phyloP scores from a whole-genome alignment of 2,329 filamentous ascomycete species.

The Conoideocrella luteorostrata region DNA sequence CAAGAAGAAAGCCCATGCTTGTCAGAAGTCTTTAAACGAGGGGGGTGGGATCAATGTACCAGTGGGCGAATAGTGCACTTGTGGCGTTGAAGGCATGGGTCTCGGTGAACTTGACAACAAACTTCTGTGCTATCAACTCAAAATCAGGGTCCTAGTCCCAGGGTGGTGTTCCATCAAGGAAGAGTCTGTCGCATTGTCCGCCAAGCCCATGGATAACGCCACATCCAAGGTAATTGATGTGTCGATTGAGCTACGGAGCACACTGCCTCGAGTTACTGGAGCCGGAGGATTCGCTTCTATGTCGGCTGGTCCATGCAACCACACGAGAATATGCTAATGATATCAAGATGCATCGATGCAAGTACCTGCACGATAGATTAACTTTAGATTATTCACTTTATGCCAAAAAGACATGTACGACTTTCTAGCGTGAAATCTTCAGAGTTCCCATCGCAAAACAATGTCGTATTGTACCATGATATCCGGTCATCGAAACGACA shows the following conservation, averaged over 20 bases:
- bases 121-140: neutral
- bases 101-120: neutral
- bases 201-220: neutral
- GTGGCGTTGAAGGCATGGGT: neutral
- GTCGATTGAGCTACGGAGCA: too few relatives aligned
- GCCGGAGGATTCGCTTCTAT: too few relatives aligned
- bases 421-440: too few relatives aligned
- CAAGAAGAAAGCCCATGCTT: conserved; percentile 5
- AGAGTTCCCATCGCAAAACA: too few relatives aligned
- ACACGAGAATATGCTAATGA: neutral
- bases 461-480: too few relatives aligned
- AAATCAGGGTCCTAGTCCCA: neutral
- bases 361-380: neutral
- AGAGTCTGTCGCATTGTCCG: conserved; percentile 3
- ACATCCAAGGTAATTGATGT: neutral
- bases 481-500: too few relatives aligned
- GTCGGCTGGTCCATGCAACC: neutral
- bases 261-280: too few relatives aligned
- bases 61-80: too few relatives aligned
- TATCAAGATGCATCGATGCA: neutral
- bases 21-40: neutral
- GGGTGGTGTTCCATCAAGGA: neutral
- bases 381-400: too few relatives aligned
- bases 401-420: too few relatives aligned
- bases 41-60: neutral